Conservation (phyloP, 257 asterid species). For the Coffea eugenioides region DNA sequence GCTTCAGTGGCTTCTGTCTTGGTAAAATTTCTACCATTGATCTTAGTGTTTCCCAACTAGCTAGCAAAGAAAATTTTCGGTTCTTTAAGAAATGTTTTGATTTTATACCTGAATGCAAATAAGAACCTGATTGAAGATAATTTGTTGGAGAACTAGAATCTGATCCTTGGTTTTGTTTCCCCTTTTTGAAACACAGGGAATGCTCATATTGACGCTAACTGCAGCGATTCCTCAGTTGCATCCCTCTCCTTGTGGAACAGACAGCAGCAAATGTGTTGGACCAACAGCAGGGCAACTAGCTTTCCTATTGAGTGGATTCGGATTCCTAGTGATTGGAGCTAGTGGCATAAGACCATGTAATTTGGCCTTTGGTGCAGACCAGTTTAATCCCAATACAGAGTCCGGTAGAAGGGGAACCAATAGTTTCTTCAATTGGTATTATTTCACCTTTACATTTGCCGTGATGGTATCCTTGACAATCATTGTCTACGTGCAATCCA, state of each 20-base stretch:
- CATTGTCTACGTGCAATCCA: conserved; percentile 72
- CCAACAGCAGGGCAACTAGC: conserved; percentile 56
- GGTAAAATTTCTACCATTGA: conserved; percentile 29
- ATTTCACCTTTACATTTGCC: conserved; percentile 72
- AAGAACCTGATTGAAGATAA: no score
- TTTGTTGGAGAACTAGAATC: no score
- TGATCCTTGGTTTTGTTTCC: no score
- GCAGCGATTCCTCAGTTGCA: conserved; percentile 59
- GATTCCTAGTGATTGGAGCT: no score
- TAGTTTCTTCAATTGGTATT: conserved; percentile 86
- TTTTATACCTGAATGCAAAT: no score
- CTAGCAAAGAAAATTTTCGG: no score
- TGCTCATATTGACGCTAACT: conserved; percentile 51
- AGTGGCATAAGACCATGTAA: conserved; percentile 31
- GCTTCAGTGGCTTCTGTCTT: conserved; percentile 62
- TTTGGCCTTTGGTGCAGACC: conserved; percentile 83
- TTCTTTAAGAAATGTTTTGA: no score
- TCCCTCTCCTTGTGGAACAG: conserved; percentile 55
- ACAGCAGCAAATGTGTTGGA: conserved; percentile 32
- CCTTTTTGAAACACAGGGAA: conserved; percentile 36
- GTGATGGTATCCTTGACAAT: conserved; percentile 59
- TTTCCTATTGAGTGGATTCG: conserved; percentile 36
- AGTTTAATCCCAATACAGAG: conserved; percentile 66
- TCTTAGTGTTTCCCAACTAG: no score
- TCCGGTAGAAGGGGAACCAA: conserved; percentile 61